phyloP scores from a whole-genome alignment of 768 basidiomycete genomes.

The Trametopsis cervina region DNA sequence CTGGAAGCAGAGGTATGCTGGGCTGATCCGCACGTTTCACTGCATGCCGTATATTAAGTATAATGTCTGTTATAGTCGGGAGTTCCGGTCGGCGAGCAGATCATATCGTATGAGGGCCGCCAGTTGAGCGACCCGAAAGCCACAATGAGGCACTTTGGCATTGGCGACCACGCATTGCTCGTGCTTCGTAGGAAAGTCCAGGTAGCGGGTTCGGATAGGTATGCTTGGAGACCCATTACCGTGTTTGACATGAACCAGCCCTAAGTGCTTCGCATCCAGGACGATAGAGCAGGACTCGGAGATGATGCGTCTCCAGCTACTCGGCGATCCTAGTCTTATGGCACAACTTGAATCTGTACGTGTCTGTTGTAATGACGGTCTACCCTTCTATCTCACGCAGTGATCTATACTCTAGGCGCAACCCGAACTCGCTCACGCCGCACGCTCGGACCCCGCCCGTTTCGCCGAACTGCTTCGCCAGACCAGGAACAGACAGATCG shows the following conservation, averaged over 20 bases:
- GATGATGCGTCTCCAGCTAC: conserved; percentile 81
- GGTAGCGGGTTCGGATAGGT: conserved; percentile 24
- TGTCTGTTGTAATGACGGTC: conserved; percentile 6
- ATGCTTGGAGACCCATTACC: not conserved
- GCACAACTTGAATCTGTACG: conserved; percentile 60
- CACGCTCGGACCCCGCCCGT: conserved; percentile 54
- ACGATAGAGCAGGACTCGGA: conserved; percentile 76
- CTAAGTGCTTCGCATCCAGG: conserved; percentile 37
- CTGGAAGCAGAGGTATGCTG: conserved; percentile 89
- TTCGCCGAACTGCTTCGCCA: conserved; percentile 72
- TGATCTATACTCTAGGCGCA: conserved; percentile 58
- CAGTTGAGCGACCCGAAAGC: conserved; percentile 61
- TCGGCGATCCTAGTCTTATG: conserved; percentile 83
- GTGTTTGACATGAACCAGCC: not conserved
- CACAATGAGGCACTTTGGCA: conserved; percentile 62
- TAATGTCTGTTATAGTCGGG: conserved; percentile 48
- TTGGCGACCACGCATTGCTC: conserved; percentile 60
- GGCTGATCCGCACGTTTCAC: not conserved
- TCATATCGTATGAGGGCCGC: conserved; percentile 57
- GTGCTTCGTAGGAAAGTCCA: conserved; percentile 56
- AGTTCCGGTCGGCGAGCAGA: conserved; percentile 66
- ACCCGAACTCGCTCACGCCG: conserved; percentile 77
- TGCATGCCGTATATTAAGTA: not conserved
- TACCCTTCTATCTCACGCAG: not conserved
- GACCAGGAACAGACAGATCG: conserved; percentile 45